These are phyloP conservation scores for Neofusicoccum laricinum DNA, from an alignment of 2,329 filamentous ascomycete genomes.

Conservation along the genomic window DNA sequence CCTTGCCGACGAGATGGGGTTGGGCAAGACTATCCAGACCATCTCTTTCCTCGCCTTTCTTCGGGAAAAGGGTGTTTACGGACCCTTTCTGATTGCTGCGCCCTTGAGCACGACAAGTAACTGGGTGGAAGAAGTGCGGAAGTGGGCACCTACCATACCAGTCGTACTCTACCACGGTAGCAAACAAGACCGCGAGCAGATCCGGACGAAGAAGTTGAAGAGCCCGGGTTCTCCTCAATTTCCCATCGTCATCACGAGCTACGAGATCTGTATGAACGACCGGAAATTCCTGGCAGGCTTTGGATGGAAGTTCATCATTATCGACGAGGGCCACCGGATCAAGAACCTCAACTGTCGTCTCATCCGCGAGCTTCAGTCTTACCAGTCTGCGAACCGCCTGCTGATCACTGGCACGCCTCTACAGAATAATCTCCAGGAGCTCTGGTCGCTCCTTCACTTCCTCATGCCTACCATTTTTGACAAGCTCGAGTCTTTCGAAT, in stretches of 20 bases:
- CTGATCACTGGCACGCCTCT: conserved; percentile 93
- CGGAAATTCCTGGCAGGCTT: conserved; percentile 76
- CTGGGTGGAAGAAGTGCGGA: conserved; percentile 90
- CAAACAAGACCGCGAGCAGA: conserved; percentile 69
- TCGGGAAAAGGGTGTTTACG: conserved; percentile 81
- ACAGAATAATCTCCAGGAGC: conserved; percentile 90
- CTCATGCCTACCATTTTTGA: conserved; percentile 90
- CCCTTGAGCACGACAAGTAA: conserved; percentile 90
- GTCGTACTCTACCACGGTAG: conserved; percentile 89
- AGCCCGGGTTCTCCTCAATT: conserved; percentile 69
- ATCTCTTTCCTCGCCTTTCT: conserved; percentile 85
- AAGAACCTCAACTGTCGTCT: conserved; percentile 95
- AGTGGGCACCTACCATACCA: conserved; percentile 86
- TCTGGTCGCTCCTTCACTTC: conserved; percentile 95
- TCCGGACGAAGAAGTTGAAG: conserved; percentile 71
- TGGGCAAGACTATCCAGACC: conserved; percentile 89
- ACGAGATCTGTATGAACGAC: conserved; percentile 94
- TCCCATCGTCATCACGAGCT: conserved; percentile 89
- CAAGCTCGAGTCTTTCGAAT: conserved; percentile 87
- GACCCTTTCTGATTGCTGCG: conserved; percentile 86
- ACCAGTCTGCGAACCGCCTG: conserved; percentile 84
- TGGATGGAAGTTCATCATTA: conserved; percentile 96
- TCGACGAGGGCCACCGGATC: conserved; percentile 94
- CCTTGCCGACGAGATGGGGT: conserved; percentile 89
- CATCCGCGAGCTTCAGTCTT: conserved; percentile 83